phyloP scores from a whole-genome alignment of 1,284 basidiomycete species.

The Bjerkandera adusta region DNA sequence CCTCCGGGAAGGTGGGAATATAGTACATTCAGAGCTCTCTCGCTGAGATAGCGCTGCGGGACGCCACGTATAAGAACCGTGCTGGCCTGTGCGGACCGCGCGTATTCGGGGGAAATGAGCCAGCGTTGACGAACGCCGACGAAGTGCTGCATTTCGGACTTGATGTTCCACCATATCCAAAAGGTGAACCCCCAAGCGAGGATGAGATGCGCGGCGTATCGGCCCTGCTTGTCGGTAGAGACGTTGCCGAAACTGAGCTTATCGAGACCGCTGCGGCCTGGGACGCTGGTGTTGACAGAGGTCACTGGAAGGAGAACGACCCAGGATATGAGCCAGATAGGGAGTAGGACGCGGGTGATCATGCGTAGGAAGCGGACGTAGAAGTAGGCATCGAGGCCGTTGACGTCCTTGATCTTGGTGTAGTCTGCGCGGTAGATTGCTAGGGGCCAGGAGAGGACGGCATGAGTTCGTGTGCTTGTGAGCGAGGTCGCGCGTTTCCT shows the following conservation, averaged over 20 bases:
- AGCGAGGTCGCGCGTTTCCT: conserved; percentile 58
- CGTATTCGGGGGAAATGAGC: conserved; percentile 75
- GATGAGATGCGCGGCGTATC: conserved; percentile 78
- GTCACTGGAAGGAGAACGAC: conserved; percentile 67
- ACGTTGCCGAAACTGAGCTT: conserved; percentile 85
- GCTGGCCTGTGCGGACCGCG: conserved; percentile 76
- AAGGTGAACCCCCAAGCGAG: conserved; percentile 74
- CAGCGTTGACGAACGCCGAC: conserved; percentile 82
- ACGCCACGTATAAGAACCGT: conserved; percentile 91
- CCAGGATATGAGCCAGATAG: conserved; percentile 82
- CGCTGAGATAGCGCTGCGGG: conserved; percentile 72
- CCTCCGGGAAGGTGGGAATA: conserved; percentile 82
- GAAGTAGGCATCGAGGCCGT: conserved; percentile 94
- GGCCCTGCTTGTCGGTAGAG: conserved; percentile 40
- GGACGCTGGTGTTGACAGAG: conserved; percentile 49
- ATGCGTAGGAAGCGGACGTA: conserved; percentile 87
- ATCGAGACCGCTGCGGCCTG: conserved; percentile 62
- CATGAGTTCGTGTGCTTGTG: no score
- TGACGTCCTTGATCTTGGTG: conserved; percentile 61
- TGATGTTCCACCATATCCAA: conserved; percentile 86
- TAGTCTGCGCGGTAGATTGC: conserved; percentile 58
- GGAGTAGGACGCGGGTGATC: conserved; percentile 78
- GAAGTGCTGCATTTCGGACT: conserved; percentile 79
- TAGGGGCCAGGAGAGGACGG: conserved; percentile 57
- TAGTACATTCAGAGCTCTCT: conserved; percentile 62